Evolutionary conservation across 805 yeast genomes (phyloP), one percentile per base, ranked within the genome.

Genomic region (Metschnikowia reukaufii): DNA sequence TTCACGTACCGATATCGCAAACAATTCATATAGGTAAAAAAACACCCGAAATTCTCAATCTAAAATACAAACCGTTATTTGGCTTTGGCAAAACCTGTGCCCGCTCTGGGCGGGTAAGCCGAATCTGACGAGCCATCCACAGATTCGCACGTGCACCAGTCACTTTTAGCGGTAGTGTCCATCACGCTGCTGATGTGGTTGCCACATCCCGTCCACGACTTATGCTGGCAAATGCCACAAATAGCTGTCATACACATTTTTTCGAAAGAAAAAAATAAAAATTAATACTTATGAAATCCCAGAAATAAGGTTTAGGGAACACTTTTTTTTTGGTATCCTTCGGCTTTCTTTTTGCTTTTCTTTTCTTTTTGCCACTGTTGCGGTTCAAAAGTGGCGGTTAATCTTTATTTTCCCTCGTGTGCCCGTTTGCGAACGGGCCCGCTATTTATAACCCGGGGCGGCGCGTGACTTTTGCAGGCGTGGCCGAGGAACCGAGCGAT

Each of bases 181-280:
- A 81, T 79, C n/a, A 81, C 82, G 13, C 61, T 52, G n/a, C 73
- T 51, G 35, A 80, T 66, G 55, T 81, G 84, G n/a, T 63, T 37
- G 23, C 84, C 84, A 54, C 83, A 78, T n/a, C 85, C 85, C 35
- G 82, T 73, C 86, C 86, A 81, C 12, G 83, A 72, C 55, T 80
- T 79, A 58, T 75, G 76, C 51, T 78, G 66, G 54, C 74, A 69
- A 51, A 68, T 65, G 23, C 65, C 68, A 50, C 74, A 69, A 45
- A 67, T 67, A 42, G 64, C 72, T 33, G 68, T 53, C 54, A 42
- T 60, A 57, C 73, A 69, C 74, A 69, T 68, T 27, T 7, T 21
- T 21, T 32, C 13, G 8, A 32, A 18, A 15, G 12, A 12, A 17
- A n/a, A 25, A 20, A 25, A 15, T n/a, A n/a, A n/a, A n/a, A n/a